Base-by-base conservation (phyloP, 2,329 filamentous ascomycete species). In the Pseudocercospora macadamiae region DNA sequence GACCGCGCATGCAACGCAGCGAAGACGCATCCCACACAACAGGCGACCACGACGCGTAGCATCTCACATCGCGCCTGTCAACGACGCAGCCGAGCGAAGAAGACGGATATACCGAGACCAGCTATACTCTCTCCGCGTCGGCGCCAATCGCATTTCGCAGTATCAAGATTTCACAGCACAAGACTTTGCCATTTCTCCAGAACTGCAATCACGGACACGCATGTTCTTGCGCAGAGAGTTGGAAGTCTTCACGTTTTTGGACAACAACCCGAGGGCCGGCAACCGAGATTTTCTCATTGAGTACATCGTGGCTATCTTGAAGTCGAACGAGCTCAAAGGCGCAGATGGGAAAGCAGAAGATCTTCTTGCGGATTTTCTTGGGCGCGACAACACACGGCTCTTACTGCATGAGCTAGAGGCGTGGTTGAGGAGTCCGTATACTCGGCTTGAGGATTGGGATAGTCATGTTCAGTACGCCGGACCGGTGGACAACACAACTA, bases 181-280 rank as follows among this genome's bases (percentile, higher is more conserved):
- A 3, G 73, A 84, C 7, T 88, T 97, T 70, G 79, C 81, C 58
- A 75, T 74, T 1, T 88, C 91, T 19, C 74, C 84, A 0, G 83
- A 87, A 19, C 82, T 96, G 0, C 82, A 91, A 16, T 89, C 88
- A 0, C 87, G 90, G 32, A 92, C 93, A 2, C 83, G 90, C 5
- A 86, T 85, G 61, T 97, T 91, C 84, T 85, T 96, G 51, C 84
- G 92, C 0, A 84, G 93, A 42, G 93, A 97, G 71, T 78, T 97
- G 3, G 86, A 87, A 55, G 90, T 96, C 16, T 96, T 97, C 67
- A 82, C 83, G 14, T 95, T 93, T 68, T 79, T 96, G 10, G 76
- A 81, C 52, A 59, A 52, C 4, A 28, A 67, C 66, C 57, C 70
- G 51, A 51, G 67, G 58, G 53, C 61, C 30, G 53, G 65, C 18